phyloP scores from a whole-genome alignment of 2,329 filamentous ascomycete genomes.

The Karstenula rhodostoma region DNA sequence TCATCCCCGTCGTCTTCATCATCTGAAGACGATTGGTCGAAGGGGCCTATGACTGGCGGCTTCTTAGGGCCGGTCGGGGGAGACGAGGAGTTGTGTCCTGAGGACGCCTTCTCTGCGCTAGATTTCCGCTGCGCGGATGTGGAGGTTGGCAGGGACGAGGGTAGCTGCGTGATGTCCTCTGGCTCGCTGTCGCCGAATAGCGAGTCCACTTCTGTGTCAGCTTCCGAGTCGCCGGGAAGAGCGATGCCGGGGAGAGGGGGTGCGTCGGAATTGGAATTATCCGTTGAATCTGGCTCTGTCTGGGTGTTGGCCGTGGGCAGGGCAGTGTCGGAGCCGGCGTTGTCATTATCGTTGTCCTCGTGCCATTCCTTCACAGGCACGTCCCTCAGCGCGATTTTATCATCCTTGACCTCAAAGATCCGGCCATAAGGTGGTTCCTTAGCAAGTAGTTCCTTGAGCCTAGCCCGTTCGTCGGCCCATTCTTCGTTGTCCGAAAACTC shows the following conservation, averaged over 20 bases:
- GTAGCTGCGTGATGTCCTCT: not conserved
- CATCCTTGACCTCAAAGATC: not conserved
- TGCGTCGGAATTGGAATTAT: too few species aligned
- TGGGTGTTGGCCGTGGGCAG: not conserved
- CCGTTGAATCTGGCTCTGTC: not conserved
- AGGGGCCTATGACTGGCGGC: not conserved
- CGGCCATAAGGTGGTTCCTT: not conserved
- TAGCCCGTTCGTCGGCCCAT: not conserved
- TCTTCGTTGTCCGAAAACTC: too few species aligned
- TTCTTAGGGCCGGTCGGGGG: not conserved
- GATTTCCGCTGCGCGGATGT: not conserved
- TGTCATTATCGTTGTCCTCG: not conserved
- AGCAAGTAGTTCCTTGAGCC: not conserved
- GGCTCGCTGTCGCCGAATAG: not conserved
- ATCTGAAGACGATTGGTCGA: not conserved
- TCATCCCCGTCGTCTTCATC: not conserved
- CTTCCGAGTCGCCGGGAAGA: too few species aligned
- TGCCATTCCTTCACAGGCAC: not conserved
- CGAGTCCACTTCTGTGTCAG: not conserved
- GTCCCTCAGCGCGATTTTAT: not conserved
- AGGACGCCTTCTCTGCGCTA: not conserved
- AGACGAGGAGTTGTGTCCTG: not conserved
- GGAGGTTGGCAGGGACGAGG: not conserved
- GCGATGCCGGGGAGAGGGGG: not conserved
- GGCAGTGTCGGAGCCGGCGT: not conserved